phyloP scores from a whole-genome alignment of 768 basidiomycete genomes.

The Candolleomyces aberdarensis region DNA sequence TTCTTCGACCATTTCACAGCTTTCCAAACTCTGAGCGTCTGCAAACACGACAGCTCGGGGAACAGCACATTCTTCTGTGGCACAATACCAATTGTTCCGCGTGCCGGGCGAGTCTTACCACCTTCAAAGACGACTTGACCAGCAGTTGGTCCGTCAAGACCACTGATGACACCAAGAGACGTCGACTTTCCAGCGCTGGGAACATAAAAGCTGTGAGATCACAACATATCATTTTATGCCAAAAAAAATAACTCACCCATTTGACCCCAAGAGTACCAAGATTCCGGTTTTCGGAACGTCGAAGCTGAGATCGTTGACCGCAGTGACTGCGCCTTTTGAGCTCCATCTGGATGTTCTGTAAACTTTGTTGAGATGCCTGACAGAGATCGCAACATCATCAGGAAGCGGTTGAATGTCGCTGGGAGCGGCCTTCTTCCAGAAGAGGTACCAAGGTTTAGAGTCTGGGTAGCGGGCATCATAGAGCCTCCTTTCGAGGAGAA shows the following conservation, averaged over 20 bases:
- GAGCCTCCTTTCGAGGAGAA: slow-evolving; percentile 52
- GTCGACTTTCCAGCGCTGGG: slow-evolving; percentile 77
- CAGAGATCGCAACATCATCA: slow-evolving; percentile 55
- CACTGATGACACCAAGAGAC: slow-evolving; percentile 60
- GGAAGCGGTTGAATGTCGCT: slow-evolving; percentile 18
- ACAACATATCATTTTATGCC: background rate
- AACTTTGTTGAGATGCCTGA: slow-evolving; percentile 56
- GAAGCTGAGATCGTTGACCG: slow-evolving; percentile 63
- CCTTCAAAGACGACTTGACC: slow-evolving; percentile 59
- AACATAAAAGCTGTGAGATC: background rate
- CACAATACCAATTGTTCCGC: slow-evolving; percentile 71
- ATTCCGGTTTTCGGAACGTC: slow-evolving; percentile 71
- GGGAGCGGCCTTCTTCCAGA: slow-evolving; percentile 28
- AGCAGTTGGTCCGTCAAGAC: slow-evolving; percentile 53
- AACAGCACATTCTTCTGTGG: slow-evolving; percentile 85
- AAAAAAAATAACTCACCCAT: slow-evolving; percentile 41
- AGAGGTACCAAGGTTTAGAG: slow-evolving; percentile 25
- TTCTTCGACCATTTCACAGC: slow-evolving; percentile 63
- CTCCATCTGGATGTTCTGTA: slow-evolving; percentile 50
- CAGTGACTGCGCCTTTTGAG: slow-evolving; percentile 50
- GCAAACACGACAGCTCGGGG: slow-evolving; percentile 68
- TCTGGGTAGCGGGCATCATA: slow-evolving; percentile 55
- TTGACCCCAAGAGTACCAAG: slow-evolving; percentile 74
- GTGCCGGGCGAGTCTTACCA: slow-evolving; percentile 49
- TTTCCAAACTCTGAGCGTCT: slow-evolving; percentile 70